Conservation (phyloP, 2,329 filamentous ascomycete species). For the Xylaria multiplex region DNA sequence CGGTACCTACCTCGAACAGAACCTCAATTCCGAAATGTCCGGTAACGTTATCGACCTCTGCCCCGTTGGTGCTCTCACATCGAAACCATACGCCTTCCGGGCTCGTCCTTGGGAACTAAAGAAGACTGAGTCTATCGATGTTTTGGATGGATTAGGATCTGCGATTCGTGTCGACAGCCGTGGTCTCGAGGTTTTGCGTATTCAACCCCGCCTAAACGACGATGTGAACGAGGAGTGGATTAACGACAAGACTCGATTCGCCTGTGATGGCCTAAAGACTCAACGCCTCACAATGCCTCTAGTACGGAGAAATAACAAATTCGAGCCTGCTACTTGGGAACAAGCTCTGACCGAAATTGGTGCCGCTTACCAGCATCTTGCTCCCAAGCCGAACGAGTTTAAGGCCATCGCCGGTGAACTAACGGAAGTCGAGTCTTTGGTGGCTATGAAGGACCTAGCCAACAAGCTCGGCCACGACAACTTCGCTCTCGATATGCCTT, state of each 20-base stretch:
- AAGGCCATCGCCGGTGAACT: conserved; percentile 93
- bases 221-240: conserved; percentile 99
- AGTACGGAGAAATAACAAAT: conserved; percentile 87
- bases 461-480: conserved; percentile 98
- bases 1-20: conserved; percentile 95
- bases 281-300: conserved; percentile 94
- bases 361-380: conserved; percentile 79
- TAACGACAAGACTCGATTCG: conserved; percentile 97
- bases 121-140: conserved; percentile 95
- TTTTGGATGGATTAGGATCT: conserved; percentile 90
- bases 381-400: conserved; percentile 91
- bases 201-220: conserved; percentile 92
- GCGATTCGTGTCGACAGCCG: conserved; percentile 94
- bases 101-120: conserved; percentile 97
- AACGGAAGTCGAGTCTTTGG: conserved; percentile 89
- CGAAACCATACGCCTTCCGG: conserved; percentile 97
- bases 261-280: conserved; percentile 95
- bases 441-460: conserved; percentile 95
- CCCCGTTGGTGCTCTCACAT: conserved; percentile 94
- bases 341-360: conserved; percentile 90
- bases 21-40: conserved; percentile 92
- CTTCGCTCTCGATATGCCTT: conserved; percentile 88
- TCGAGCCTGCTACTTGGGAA: conserved; percentile 94
- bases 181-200: conserved; percentile 94
- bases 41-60: conserved; percentile 98